phyloP scores from a whole-genome alignment of 2,329 filamentous ascomycete species.

The Fusarium temperatum region DNA sequence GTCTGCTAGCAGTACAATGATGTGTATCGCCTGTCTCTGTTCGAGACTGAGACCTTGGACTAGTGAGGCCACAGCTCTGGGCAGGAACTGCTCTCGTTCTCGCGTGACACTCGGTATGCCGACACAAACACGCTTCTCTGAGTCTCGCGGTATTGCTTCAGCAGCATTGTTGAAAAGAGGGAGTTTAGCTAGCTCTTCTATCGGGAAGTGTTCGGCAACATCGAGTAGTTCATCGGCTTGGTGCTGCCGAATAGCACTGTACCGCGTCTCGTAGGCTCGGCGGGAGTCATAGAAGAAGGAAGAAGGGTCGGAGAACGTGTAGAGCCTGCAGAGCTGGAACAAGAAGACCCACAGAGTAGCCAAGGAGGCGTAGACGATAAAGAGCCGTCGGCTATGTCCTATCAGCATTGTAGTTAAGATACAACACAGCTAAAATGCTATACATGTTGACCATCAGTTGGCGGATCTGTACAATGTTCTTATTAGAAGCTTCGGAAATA shows the following conservation, averaged over 20 bases:
- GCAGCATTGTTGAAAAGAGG: background rate
- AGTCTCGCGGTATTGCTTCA: background rate
- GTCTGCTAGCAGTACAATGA: constrained; percentile 46
- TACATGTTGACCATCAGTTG: rapidly evolving
- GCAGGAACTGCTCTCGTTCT: constrained; percentile 40
- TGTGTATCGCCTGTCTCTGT: constrained; percentile 40
- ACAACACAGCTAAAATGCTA: too few relatives aligned
- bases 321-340: constrained; percentile 33
- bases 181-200: background rate
- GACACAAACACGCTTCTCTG: constrained; percentile 27
- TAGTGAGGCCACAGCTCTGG: constrained; percentile 42
- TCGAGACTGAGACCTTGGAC: constrained; percentile 40
- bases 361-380: background rate
- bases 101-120: constrained; percentile 44
- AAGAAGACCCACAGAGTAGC: constrained; percentile 28
- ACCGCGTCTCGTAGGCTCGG: constrained; percentile 37
- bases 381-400: background rate
- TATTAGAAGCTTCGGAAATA: background rate
- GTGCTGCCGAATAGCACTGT: constrained; percentile 35
- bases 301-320: constrained; percentile 39
- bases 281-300: constrained; percentile 40
- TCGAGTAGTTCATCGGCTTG: constrained; percentile 38
- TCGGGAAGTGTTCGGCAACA: background rate
- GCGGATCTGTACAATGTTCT: background rate
- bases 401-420: background rate